A percentile compares a stretch with the other conserved stretches of the same genome.
phyloP scores from a whole-genome alignment of 1,139 yeast genomes.

The Diutina sp. region DNA sequence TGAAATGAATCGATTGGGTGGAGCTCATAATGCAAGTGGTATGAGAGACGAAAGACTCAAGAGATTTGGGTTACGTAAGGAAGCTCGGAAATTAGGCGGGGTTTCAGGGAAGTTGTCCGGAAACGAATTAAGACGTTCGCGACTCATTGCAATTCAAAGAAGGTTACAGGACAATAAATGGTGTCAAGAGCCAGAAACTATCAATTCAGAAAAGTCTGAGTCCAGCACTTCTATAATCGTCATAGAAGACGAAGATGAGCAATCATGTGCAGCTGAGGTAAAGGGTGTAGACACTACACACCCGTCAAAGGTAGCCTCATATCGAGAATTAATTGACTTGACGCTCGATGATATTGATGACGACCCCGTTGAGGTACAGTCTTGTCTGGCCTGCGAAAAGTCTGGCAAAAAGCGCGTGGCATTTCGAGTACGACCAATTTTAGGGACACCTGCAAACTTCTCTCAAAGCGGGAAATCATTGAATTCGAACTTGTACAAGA shows the following conservation, averaged over 20 bases:
- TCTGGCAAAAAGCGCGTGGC: not conserved
- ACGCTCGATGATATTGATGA: constrained; percentile 1
- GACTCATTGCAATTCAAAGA: constrained; percentile 57
- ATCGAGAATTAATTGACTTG: constrained; percentile 6
- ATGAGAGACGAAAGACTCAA: constrained; percentile 26
- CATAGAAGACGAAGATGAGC: not conserved
- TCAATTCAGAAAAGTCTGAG: not conserved
- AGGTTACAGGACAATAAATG: constrained; percentile 44
- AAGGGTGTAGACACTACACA: not conserved
- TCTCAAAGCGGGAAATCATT: not conserved
- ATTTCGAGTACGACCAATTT: not conserved
- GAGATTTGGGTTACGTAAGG: constrained; percentile 20
- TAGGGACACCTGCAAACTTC: not conserved
- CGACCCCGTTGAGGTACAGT: constrained; percentile 5
- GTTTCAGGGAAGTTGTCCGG: constrained; percentile 5
- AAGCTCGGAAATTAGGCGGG: constrained; percentile 22
- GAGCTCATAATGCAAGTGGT: constrained; percentile 8
- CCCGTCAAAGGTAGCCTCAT: not conserved
- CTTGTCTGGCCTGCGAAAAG: constrained; percentile 6
- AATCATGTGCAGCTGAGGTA: not conserved
- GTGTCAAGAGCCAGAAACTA: constrained; percentile 22
- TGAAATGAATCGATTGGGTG: constrained; percentile 36
- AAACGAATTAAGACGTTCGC: constrained; percentile 29
- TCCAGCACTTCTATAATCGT: not conserved
- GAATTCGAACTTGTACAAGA: not conserved